These are phyloP conservation scores for Yamadazyma epiphylla DNA, from an alignment of 1,139 yeast genomes.

Conservation along the genomic window DNA sequence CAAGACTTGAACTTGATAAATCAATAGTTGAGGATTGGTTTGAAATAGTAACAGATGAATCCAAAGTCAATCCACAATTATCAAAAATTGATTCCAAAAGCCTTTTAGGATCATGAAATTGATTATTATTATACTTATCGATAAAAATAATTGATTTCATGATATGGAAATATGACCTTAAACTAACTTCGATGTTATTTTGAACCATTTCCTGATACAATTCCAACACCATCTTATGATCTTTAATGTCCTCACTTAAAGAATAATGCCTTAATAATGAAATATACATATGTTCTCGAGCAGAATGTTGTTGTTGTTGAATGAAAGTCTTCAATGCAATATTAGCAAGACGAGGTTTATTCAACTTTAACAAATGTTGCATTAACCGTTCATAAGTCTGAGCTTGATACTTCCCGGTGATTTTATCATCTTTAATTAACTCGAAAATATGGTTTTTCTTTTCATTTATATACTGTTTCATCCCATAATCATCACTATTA, in stretches of 20 bases:
- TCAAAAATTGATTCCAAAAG: conserved; percentile 32
- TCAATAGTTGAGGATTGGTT: conserved; percentile 2
- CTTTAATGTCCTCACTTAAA: conserved; percentile 20
- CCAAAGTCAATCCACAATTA: conserved; percentile 22
- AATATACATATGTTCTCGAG: conserved; percentile 23
- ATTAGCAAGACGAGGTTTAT: too few relatives aligned
- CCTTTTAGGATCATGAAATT: conserved; percentile 23
- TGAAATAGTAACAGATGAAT: conserved; percentile 1
- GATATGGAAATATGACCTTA: conserved; percentile 37
- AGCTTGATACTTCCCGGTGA: conserved; percentile 5
- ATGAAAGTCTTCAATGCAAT: conserved; percentile 2
- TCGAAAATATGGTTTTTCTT: conserved; percentile 6
- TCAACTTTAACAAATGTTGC: too few relatives aligned
- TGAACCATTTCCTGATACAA: conserved; percentile 40
- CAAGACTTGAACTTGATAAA: conserved; percentile 13
- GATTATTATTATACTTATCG: conserved; percentile 25
- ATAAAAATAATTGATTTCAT: conserved; percentile 39
- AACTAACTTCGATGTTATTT: conserved; percentile 24
- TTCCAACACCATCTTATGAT: conserved; percentile 25
- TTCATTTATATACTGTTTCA: conserved; percentile 9
- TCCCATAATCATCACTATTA: conserved; percentile 4
- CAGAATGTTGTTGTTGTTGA: conserved; percentile 11
- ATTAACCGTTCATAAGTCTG: too few relatives aligned
- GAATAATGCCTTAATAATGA: conserved; percentile 28
- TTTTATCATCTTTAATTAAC: conserved; percentile 4